Conservation (phyloP, 208 protist genomes). For the Trypanosoma platydactyli region DNA sequence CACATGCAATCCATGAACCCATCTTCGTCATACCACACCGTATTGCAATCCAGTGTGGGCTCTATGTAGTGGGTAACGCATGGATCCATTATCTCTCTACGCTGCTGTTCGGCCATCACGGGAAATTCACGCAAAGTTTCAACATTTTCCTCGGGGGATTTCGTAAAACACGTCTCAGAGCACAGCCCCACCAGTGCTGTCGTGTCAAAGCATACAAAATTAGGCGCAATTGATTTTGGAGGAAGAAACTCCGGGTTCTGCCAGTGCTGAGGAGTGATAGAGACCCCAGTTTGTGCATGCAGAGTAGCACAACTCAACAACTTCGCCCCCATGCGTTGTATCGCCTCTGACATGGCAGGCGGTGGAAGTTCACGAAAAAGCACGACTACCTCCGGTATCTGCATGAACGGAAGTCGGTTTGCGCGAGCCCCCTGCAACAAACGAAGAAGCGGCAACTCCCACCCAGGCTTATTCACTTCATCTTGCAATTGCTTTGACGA, state of each 20-base stretch:
- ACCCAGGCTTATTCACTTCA: conserved; percentile 25
- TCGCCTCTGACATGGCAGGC: neutral
- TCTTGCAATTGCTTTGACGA: conserved; percentile 24
- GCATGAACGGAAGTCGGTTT: conserved; percentile 32
- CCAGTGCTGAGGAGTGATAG: neutral
- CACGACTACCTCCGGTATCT: conserved; percentile 8
- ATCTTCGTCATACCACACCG: conserved; percentile 25
- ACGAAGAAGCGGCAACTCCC: conserved; percentile 22
- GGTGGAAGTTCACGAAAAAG: neutral
- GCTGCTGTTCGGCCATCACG: conserved; percentile 63
- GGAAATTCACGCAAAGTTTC: conserved; percentile 31
- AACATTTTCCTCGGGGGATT: conserved; percentile 23
- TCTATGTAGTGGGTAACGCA: conserved; percentile 44
- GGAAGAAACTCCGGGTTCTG: conserved; percentile 20
- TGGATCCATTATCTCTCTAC: conserved; percentile 35
- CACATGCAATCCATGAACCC: conserved; percentile 26
- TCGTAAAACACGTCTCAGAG: conserved; percentile 57
- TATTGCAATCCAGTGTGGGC: conserved; percentile 34
- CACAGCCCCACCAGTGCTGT: conserved; percentile 74
- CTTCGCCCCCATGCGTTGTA: conserved; percentile 12
- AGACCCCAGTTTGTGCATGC: neutral
- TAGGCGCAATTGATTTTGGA: conserved; percentile 4
- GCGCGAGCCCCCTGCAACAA: conserved; percentile 25
- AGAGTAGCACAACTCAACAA: conserved; percentile 9
- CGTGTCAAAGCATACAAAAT: conserved; percentile 67